phyloP scores from a whole-genome alignment of 2,329 filamentous ascomycete species.

The Hortaea sp. region DNA sequence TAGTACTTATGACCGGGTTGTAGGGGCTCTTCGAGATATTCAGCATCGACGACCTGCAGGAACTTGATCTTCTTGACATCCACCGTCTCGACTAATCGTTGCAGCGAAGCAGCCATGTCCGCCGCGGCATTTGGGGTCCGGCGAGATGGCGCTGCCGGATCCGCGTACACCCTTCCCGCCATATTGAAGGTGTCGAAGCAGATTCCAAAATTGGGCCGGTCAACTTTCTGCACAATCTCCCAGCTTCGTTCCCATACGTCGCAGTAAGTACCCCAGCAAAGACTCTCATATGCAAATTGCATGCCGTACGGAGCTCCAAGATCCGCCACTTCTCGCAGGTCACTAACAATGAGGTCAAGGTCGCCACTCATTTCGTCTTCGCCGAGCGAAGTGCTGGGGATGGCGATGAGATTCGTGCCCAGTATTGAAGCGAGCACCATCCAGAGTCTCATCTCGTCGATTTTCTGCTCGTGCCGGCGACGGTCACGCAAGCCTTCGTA shows the following conservation, averaged over 20 bases:
- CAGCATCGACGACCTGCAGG: conserved; percentile 67
- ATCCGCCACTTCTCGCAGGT: conserved; percentile 57
- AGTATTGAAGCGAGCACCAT: conserved; percentile 55
- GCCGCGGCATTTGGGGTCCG: conserved; percentile 45
- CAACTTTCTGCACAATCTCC: conserved; percentile 55
- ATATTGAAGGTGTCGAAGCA: conserved; percentile 75
- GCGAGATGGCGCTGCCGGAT: conserved; percentile 48
- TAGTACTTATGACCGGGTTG: conserved; percentile 48
- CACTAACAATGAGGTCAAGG: conserved; percentile 47
- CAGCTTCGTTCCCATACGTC: conserved; percentile 64
- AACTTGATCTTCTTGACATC: conserved; percentile 61
- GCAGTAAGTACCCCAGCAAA: conserved; percentile 61
- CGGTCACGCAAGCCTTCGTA: conserved; percentile 65
- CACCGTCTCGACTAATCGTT: conserved; percentile 43
- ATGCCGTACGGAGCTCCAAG: conserved; percentile 51
- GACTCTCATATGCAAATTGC: conserved; percentile 62
- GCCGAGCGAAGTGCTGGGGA: conserved; percentile 62
- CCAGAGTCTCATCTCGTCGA: conserved; percentile 60
- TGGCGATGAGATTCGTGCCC: conserved; percentile 60
- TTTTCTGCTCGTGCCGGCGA: conserved; percentile 43
- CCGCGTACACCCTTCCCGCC: conserved; percentile 59
- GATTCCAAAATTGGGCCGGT: conserved; percentile 62
- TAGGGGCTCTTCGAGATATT: conserved; percentile 50
- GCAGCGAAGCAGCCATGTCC: conserved; percentile 45
- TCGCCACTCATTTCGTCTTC: conserved; percentile 42